Conservation (phyloP, 805 yeast genomes). For the Brettanomyces custersianus region DNA sequence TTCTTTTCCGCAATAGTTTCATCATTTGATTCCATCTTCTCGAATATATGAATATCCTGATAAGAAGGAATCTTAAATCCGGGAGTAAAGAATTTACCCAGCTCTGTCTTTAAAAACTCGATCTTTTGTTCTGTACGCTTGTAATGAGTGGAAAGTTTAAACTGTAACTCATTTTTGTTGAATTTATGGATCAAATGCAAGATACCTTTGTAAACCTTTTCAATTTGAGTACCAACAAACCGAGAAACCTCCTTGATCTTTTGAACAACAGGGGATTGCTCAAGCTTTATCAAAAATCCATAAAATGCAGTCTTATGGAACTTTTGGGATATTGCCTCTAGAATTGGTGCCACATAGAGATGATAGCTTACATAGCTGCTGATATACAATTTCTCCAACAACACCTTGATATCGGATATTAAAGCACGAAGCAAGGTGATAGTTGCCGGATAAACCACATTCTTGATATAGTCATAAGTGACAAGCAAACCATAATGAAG, state of each 20-base stretch:
- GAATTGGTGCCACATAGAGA: conserved; percentile 15
- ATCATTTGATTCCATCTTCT: conserved; percentile 7
- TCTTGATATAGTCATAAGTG: conserved; percentile 4
- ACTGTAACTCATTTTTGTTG: conserved; percentile 11
- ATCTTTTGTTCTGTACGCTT: conserved; percentile 22
- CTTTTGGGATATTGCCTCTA: conserved; percentile 6
- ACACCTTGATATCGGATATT: conserved; percentile 4
- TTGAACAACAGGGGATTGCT: conserved; percentile 8
- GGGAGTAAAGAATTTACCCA: conserved; percentile 21
- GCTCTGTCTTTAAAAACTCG: conserved; percentile 23
- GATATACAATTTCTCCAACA: conserved; percentile 7
- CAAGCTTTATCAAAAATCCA: conserved; percentile 10
- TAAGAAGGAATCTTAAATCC: conserved; percentile 21
- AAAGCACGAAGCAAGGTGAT: not conserved
- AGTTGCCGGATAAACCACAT: conserved; percentile 11
- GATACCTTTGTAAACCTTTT: conserved; percentile 3
- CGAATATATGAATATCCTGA: conserved; percentile 17
- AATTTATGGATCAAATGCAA: conserved; percentile 6
- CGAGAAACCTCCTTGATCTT: conserved; percentile 4
- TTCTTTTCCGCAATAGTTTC: conserved; percentile 5
- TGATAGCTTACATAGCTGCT: conserved; percentile 13
- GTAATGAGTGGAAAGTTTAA: conserved; percentile 19
- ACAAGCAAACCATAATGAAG: conserved; percentile 1
- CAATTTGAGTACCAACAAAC: not conserved
- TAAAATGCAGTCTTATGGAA: conserved; percentile 15